These are phyloP conservation scores for Penicillium sp. DNA, from an alignment of 2,329 filamentous ascomycete species.

Conservation along the genomic window DNA sequence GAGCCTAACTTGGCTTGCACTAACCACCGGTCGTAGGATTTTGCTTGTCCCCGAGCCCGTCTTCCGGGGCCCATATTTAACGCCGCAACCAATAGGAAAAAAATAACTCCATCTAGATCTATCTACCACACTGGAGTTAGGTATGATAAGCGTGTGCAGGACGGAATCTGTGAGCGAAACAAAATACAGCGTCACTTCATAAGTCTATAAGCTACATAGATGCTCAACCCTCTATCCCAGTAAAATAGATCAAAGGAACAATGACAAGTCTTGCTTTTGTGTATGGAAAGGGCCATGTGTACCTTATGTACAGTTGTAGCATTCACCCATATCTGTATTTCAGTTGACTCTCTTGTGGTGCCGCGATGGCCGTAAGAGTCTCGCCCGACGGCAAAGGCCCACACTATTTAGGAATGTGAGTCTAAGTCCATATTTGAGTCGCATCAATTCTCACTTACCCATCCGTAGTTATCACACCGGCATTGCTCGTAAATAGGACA, in stretches of 20 bases:
- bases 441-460: neutral
- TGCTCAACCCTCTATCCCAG: neutral
- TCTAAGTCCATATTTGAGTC: neutral
- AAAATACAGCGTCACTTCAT: neutral
- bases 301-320: too few species aligned
- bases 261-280: neutral
- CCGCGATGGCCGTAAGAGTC: neutral
- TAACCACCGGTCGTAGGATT: neutral
- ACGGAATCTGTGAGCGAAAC: too few species aligned
- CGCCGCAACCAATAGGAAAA: too few species aligned
- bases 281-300: neutral
- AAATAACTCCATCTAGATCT: too few species aligned
- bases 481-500: constrained; percentile 6
- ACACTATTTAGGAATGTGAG: neutral
- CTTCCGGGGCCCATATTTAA: neutral
- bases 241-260: neutral
- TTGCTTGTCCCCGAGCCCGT: too few species aligned
- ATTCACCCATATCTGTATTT: neutral
- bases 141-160: too few species aligned
- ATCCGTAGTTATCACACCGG: constrained; percentile 8
- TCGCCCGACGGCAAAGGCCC: neutral
- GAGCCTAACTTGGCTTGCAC: neutral
- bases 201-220: neutral
- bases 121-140: too few species aligned
- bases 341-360: neutral